phyloP scores from a whole-genome alignment of 2,329 filamentous ascomycete genomes.

The Calonectria leucothoes region DNA sequence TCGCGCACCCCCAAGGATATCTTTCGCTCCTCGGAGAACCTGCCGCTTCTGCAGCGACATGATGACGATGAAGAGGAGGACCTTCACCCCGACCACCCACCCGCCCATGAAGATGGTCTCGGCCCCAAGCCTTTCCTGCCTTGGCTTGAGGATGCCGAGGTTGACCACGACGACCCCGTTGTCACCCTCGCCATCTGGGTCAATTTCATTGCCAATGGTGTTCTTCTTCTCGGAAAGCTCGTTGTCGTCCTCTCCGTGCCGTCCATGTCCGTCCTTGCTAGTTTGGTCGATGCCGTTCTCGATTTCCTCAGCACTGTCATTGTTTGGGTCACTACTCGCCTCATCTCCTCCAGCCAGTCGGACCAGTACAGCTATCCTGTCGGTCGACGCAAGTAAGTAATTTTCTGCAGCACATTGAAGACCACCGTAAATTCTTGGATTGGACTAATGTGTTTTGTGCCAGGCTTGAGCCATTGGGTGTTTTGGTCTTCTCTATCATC shows the following conservation, averaged over 20 bases:
- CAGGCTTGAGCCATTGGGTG: slow-evolving; percentile 81
- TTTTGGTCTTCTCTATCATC: slow-evolving; percentile 84
- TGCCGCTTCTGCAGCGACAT: slow-evolving; percentile 68
- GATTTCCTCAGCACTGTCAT: slow-evolving; percentile 87
- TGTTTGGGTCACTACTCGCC: slow-evolving; percentile 80
- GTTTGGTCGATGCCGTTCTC: slow-evolving; percentile 81
- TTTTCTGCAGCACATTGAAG: neutral
- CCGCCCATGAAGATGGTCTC: slow-evolving; percentile 42
- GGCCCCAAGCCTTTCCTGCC: slow-evolving; percentile 70
- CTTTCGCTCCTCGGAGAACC: slow-evolving; percentile 79
- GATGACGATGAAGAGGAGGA: slow-evolving; percentile 60
- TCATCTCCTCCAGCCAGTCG: slow-evolving; percentile 73
- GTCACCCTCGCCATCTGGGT: slow-evolving; percentile 91
- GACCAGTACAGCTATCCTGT: slow-evolving; percentile 83
- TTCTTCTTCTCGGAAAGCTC: slow-evolving; percentile 81
- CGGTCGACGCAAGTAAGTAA: slow-evolving; percentile 69
- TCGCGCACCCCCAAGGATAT: slow-evolving; percentile 88
- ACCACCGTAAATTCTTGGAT: neutral
- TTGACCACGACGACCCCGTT: slow-evolving; percentile 79
- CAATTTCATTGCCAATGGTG: slow-evolving; percentile 82
- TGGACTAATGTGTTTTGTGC: slow-evolving; percentile 30
- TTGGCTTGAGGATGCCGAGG: slow-evolving; percentile 76
- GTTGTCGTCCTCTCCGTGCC: slow-evolving; percentile 81
- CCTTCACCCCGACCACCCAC: slow-evolving; percentile 29
- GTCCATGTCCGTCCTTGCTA: slow-evolving; percentile 84